Conservation (phyloP, 805 yeast species). For the Candida hungchunana region DNA sequence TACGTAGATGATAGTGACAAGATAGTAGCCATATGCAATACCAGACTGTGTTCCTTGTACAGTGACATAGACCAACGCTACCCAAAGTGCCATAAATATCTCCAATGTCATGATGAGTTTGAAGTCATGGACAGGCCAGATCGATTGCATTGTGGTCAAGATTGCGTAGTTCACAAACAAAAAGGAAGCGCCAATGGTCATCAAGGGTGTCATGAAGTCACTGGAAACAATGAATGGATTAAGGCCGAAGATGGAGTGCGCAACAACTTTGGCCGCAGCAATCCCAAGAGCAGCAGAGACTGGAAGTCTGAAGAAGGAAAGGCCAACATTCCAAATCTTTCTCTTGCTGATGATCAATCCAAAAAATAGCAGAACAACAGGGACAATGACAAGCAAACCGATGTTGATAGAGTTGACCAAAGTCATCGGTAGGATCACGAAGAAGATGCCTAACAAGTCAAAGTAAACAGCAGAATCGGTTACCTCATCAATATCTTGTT, state of each 20-base stretch:
- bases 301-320: constrained; percentile 55
- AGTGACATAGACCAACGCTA: constrained; percentile 45
- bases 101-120: constrained; percentile 56
- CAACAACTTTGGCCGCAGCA: constrained; percentile 31
- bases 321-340: constrained; percentile 45
- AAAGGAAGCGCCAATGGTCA: constrained; percentile 44
- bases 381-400: constrained; percentile 47
- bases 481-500: constrained; percentile 31
- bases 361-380: constrained; percentile 46
- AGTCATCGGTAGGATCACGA: constrained; percentile 50
- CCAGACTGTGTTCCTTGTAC: background rate
- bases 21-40: constrained; percentile 45
- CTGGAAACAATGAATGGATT: constrained; percentile 52
- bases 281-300: constrained; percentile 46
- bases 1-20: constrained; percentile 41
- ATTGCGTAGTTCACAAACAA: constrained; percentile 53
- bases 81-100: constrained; percentile 55
- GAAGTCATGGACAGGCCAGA: constrained; percentile 51
- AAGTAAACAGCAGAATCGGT: constrained; percentile 52
- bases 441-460: constrained; percentile 56
- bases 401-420: constrained; percentile 49
- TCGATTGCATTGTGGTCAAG: constrained; percentile 36
- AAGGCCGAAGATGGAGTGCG: constrained; percentile 36
- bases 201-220: constrained; percentile 44
- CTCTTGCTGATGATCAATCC: constrained; percentile 44